phyloP scores from a whole-genome alignment of 2,329 filamentous ascomycete genomes.

The Cladosporium austrohemisphaericum region DNA sequence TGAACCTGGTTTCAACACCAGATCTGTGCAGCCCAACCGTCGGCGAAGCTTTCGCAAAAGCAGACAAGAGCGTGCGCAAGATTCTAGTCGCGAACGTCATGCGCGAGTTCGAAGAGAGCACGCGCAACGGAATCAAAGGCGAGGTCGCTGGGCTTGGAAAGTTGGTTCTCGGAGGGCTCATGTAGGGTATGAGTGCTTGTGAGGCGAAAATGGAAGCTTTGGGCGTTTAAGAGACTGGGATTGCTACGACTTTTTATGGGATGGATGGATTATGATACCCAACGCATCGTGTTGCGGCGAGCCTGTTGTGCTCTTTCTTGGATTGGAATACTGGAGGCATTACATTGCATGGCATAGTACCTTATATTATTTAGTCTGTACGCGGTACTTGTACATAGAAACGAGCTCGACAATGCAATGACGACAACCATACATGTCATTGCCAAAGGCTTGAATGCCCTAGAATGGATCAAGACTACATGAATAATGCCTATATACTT shows the following conservation, averaged over 20 bases:
- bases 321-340: too few species aligned
- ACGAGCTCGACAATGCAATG: too few species aligned
- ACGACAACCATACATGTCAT: too few species aligned
- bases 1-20: conserved; percentile 70
- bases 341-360: too few species aligned
- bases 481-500: too few species aligned
- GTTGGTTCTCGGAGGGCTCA: conserved; percentile 81
- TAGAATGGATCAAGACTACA: too few species aligned
- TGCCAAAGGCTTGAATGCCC: too few species aligned
- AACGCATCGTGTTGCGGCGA: conserved; percentile 13
- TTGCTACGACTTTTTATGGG: neutral
- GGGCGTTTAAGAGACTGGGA: neutral
- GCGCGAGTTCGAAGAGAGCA: conserved; percentile 89
- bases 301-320: too few species aligned
- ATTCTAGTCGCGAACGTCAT: conserved; percentile 82
- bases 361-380: too few species aligned
- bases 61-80: conserved; percentile 80
- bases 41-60: conserved; percentile 84
- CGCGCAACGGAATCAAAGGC: conserved; percentile 67
- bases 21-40: conserved; percentile 65
- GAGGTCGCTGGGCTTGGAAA: conserved; percentile 85
- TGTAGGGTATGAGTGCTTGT: conserved; percentile 44
- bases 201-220: neutral
- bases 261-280: neutral
- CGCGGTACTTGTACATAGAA: too few species aligned